A percentile compares a stretch with the other conserved stretches of the same genome.
Conservation (phyloP, 139 green algal species). For the Marvania coccoides region DNA sequence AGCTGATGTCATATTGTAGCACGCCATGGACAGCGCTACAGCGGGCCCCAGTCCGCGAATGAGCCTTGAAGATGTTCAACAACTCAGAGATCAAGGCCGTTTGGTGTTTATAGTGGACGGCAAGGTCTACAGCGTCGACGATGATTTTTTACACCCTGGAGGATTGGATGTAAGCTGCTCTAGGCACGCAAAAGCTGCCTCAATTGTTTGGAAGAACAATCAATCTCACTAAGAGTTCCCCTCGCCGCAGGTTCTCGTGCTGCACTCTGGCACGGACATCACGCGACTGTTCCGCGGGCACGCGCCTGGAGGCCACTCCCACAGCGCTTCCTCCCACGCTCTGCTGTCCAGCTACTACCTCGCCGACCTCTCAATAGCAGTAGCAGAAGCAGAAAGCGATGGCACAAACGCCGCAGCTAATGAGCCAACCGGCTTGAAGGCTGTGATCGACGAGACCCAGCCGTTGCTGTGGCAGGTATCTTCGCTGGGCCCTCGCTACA, state of each 20-base stretch:
- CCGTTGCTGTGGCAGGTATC: slow-evolving; percentile 13
- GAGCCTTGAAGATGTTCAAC: too few relatives aligned
- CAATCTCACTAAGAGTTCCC: too few relatives aligned
- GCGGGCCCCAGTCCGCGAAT: too few relatives aligned
- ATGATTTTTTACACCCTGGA: slow-evolving; percentile 10
- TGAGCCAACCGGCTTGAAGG: too few relatives aligned
- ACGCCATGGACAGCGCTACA: too few relatives aligned
- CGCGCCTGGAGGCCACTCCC: background rate
- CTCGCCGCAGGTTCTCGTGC: background rate
- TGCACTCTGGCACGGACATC: slow-evolving; percentile 4
- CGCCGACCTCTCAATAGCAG: background rate
- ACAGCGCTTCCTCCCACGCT: background rate
- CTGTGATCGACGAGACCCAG: slow-evolving; percentile 1
- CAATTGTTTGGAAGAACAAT: too few relatives aligned
- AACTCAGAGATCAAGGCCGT: too few relatives aligned
- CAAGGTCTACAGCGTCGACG: background rate
- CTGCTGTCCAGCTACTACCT: background rate
- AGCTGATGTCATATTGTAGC: too few relatives aligned
- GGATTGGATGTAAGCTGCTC: slow-evolving; percentile 10
- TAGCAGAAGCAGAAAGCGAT: background rate
- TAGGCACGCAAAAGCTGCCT: too few relatives aligned
- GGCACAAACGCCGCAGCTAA: background rate
- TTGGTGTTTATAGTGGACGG: slow-evolving; percentile 5
- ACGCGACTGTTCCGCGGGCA: background rate
- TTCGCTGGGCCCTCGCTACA: slow-evolving; percentile 40